Percentiles rank a stretch among this genome's conserved stretches.
phyloP scores from a whole-genome alignment of 1,284 basidiomycete species.

The Fomitopsis schrenkii region DNA sequence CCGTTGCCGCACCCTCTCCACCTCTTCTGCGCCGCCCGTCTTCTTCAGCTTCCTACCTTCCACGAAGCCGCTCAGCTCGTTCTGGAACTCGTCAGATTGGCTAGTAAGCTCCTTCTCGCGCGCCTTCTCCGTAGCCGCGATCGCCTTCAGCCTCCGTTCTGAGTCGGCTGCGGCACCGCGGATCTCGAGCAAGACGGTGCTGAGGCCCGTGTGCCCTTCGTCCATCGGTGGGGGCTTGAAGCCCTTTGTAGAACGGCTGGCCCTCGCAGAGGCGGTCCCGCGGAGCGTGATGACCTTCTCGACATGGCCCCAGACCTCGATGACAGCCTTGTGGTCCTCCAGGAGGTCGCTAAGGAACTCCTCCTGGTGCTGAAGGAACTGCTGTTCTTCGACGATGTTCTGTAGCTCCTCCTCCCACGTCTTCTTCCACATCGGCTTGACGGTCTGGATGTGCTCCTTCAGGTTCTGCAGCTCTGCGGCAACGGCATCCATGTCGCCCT shows the following conservation, averaged over 20 bases:
- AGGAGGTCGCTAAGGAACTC: constrained; percentile 86
- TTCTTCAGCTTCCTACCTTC: constrained; percentile 81
- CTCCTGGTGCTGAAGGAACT: constrained; percentile 89
- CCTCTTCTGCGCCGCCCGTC: constrained; percentile 93
- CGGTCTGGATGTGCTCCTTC: constrained; percentile 81
- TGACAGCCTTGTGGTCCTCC: constrained; percentile 88
- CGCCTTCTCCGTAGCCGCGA: constrained; percentile 79
- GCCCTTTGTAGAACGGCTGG: constrained; percentile 33
- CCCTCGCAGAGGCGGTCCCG: constrained; percentile 38
- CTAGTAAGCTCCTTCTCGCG: constrained; percentile 71
- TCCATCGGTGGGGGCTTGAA: constrained; percentile 59
- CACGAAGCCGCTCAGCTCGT: constrained; percentile 83
- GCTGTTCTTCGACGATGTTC: constrained; percentile 97
- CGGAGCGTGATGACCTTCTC: constrained; percentile 85
- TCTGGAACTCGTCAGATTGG: constrained; percentile 75
- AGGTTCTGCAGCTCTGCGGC: constrained; percentile 74
- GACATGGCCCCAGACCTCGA: constrained; percentile 83
- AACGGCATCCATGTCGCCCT: constrained; percentile 71
- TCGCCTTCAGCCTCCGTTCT: constrained; percentile 81
- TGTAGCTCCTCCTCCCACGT: constrained; percentile 97
- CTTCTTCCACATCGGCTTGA: constrained; percentile 98
- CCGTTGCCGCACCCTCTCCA: constrained; percentile 79
- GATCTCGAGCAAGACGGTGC: constrained; percentile 84
- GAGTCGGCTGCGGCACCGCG: constrained; percentile 80
- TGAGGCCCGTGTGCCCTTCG: constrained; percentile 60